A percentile compares a stretch with the other conserved stretches of the same genome.
These are phyloP conservation scores for Trematosphaeria pertusa DNA, from an alignment of 2,329 filamentous ascomycete species.

Conservation along the genomic window DNA sequence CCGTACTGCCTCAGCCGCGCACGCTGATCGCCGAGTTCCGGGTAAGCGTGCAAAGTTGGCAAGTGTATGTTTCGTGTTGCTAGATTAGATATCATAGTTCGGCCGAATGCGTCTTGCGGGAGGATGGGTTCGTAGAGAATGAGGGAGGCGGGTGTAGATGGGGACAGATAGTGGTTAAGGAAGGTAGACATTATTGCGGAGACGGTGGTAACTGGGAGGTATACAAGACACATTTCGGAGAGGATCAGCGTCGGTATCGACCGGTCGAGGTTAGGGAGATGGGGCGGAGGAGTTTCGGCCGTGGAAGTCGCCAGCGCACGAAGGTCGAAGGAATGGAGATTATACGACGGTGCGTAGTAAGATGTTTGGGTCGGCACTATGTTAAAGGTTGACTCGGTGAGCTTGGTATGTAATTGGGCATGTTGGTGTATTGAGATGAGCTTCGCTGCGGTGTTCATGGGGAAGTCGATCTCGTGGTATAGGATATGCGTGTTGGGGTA, in stretches of 20 bases:
- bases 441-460: conserved; percentile 73
- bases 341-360: conserved; percentile 60
- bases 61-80: conserved; percentile 81
- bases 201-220: conserved; percentile 73
- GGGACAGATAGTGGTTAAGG: conserved; percentile 44
- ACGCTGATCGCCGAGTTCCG: conserved; percentile 71
- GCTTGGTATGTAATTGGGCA: conserved; percentile 36
- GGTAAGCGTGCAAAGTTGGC: conserved; percentile 80
- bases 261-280: conserved; percentile 55
- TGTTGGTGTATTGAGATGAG: conserved; percentile 52
- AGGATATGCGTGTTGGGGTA: conserved; percentile 58
- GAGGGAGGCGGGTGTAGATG: conserved; percentile 62
- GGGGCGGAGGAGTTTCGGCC: conserved; percentile 25
- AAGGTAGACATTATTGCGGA: conserved; percentile 63
- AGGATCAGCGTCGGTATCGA: conserved; percentile 81
- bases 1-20: conserved; percentile 70
- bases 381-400: too few relatives aligned
- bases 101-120: conserved; percentile 84
- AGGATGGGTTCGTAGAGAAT: conserved; percentile 90
- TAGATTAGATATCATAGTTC: conserved; percentile 91
- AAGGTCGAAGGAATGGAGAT: conserved; percentile 69
- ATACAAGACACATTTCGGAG: conserved; percentile 95
- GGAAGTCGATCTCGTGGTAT: conserved; percentile 95
- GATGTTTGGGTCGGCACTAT: conserved; percentile 28
- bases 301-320: conserved; percentile 59